Conservation (phyloP, 2,329 filamentous ascomycete genomes). For the Clarireedia homoeocarpa region DNA sequence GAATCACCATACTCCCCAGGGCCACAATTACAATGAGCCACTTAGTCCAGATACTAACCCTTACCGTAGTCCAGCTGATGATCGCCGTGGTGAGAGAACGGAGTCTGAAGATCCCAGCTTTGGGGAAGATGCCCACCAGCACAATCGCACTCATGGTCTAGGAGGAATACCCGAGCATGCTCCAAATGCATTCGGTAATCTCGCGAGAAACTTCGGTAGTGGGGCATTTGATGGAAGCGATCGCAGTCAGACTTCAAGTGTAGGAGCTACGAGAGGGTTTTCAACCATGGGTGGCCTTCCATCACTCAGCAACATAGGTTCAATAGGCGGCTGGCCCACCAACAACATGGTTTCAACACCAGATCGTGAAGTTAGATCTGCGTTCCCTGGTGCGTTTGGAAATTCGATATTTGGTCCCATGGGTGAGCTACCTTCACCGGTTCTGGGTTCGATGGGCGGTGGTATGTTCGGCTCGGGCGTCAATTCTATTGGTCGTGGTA, state of each 20-base stretch:
- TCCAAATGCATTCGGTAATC: conserved; percentile 44
- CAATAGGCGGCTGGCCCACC: conserved; percentile 38
- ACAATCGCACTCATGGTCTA: conserved; percentile 44
- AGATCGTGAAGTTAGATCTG: conserved; percentile 50
- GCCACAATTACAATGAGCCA: conserved; percentile 50
- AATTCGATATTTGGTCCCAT: conserved; percentile 73
- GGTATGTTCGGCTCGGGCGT: conserved; percentile 61
- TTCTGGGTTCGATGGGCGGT: conserved; percentile 50
- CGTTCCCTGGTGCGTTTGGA: conserved; percentile 57
- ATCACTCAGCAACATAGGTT: conserved; percentile 40
- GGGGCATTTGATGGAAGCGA: conserved; percentile 59
- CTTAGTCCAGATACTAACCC: conserved; percentile 94
- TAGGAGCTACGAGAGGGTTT: conserved; percentile 65
- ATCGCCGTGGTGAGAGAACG: conserved; percentile 40
- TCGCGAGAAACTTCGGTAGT: conserved; percentile 43
- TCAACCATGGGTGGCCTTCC: conserved; percentile 52
- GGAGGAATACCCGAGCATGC: conserved; percentile 45
- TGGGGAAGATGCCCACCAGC: conserved; percentile 27
- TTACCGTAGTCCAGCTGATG: conserved; percentile 78
- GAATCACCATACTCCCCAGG: conserved; percentile 31
- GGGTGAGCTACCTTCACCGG: conserved; percentile 69
- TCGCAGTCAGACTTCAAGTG: conserved; percentile 87
- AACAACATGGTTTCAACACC: conserved; percentile 60
- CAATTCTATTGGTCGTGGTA: conserved; percentile 60
- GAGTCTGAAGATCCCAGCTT: conserved; percentile 40